phyloP scores from a whole-genome alignment of 345 rosid species.

The Cardamine chenopodiifolia region DNA sequence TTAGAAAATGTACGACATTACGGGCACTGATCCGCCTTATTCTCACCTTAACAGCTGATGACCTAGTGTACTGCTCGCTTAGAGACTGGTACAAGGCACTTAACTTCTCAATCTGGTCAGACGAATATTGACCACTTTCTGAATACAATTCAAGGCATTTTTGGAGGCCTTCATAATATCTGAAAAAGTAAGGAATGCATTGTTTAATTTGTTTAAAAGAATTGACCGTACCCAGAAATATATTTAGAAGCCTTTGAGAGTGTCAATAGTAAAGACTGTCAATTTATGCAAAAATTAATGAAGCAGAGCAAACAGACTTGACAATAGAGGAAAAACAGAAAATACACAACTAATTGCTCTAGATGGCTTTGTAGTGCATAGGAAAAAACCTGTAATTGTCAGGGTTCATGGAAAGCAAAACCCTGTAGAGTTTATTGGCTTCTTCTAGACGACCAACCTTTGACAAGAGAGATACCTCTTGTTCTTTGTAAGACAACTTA shows the following conservation, averaged over 20 bases:
- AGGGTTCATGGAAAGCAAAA: conserved; percentile 84
- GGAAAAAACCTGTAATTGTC: conserved; percentile 87
- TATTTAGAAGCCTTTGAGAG: conserved; percentile 23
- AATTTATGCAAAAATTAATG: conserved; percentile 11
- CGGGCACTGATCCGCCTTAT: conserved; percentile 17
- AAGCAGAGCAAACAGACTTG: conserved; percentile 19
- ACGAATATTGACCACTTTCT: conserved; percentile 64
- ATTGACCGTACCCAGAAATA: conserved; percentile 17
- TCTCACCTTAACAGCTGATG: conserved; percentile 94
- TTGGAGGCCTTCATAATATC: conserved; percentile 92
- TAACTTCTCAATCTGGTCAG: conserved; percentile 75
- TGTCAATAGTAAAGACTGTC: background rate
- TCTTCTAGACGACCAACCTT: conserved; percentile 77
- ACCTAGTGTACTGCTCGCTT: conserved; percentile 68
- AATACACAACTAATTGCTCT: conserved; percentile 3
- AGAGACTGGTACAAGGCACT: conserved; percentile 79
- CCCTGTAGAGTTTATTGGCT: conserved; percentile 72
- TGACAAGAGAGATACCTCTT: conserved; percentile 81
- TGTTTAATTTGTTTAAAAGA: conserved; percentile 6
- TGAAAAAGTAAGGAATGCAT: conserved; percentile 42
- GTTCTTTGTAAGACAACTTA: conserved; percentile 78
- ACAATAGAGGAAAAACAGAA: conserved; percentile 10
- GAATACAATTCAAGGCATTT: conserved; percentile 68
- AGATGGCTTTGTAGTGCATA: conserved; percentile 14
- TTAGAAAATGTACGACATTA: background rate